Base-by-base conservation (phyloP, 139 green algal species). In the Auxenochlorella protothecoides region DNA sequence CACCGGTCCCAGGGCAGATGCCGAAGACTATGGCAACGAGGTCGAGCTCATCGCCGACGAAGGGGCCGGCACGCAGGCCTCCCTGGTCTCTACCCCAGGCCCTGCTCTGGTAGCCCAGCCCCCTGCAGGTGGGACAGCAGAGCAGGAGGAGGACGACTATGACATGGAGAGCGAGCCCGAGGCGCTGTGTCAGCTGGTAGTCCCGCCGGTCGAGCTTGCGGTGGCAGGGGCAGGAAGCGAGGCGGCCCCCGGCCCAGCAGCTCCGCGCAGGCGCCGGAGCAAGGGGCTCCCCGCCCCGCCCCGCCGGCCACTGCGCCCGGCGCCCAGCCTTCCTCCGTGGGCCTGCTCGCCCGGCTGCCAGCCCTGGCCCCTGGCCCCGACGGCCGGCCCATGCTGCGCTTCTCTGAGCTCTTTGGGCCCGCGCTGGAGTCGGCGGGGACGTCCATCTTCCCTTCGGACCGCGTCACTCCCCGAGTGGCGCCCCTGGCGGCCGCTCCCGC, bases 21-120 rank as follows among this genome's bases (percentile, higher is more conserved):
- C 71, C 4, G 57, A 60, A 5, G 78, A 83, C 65, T 83, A 63
- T 71, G 73, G 68, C 2, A 73, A 79, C 55, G 78, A 83, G 56
- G 65, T 75, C 3, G 78, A 79, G 67, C 62, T 83, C 13, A 83
- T 83, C 14, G 78, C 79, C 65, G 78, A 80, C 55, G 73, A 65
- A 0, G 67, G 65, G 61, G 66, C 52, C 68, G 15, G 53, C 53
- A 11, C n/a, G 9, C 9, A 62, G 57, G 57, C 9, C 57, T 62
- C 57, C 57, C 9, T 44, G 27, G 27, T 44, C 9, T 62, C 9
- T 9, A 62, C 57, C 9, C 57, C 57, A 11, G 11, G 9, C 57
- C 57, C 57, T 62, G 9, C 57, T 62, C 65, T 78, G 59, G 71
- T 76, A 59, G 53, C 65, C 2, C 68, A 53, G 0, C 68, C 65